Conservation (phyloP, 2,329 filamentous ascomycete genomes). For the Cladosporium sp. region DNA sequence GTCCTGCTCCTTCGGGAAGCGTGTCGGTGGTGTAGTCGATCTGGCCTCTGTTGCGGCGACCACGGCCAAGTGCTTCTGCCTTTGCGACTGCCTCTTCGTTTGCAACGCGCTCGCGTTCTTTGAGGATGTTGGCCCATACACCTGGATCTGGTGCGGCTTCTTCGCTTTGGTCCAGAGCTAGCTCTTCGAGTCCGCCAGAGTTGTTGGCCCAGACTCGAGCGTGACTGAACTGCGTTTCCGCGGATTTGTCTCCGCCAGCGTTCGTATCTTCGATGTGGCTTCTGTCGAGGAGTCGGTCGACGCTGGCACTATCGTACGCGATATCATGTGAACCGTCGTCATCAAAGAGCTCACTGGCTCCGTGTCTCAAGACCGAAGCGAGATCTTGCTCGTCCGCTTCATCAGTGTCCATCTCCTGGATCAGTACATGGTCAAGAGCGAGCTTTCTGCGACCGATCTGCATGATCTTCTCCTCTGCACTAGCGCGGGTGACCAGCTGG, state of each 20-base stretch:
- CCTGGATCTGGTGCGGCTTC: constrained; percentile 61
- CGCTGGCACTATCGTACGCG: constrained; percentile 73
- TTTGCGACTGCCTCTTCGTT: constrained; percentile 68
- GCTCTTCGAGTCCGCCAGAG: constrained; percentile 61
- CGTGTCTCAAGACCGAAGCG: constrained; percentile 83
- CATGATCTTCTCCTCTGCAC: constrained; percentile 92
- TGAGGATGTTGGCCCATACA: constrained; percentile 88
- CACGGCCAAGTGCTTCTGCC: constrained; percentile 78
- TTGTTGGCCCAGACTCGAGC: constrained; percentile 92
- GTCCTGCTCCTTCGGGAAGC: constrained; percentile 26
- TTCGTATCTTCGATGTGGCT: constrained; percentile 74
- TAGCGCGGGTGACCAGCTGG: constrained; percentile 85
- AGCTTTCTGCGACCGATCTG: constrained; percentile 95
- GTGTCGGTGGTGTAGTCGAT: constrained; percentile 50
- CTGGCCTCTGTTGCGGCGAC: constrained; percentile 68
- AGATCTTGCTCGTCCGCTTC: constrained; percentile 77
- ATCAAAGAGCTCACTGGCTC: constrained; percentile 81
- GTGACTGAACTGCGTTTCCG: constrained; percentile 82
- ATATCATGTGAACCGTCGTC: constrained; percentile 74
- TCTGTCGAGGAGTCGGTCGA: constrained; percentile 90
- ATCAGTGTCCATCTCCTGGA: constrained; percentile 86
- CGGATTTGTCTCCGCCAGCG: constrained; percentile 59
- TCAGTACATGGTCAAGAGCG: constrained; percentile 90
- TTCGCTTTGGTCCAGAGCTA: constrained; percentile 37
- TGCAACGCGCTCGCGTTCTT: constrained; percentile 76